These are phyloP conservation scores for Debaryomyces coudertii DNA, from an alignment of 1,139 yeast species.

Conservation along the genomic window DNA sequence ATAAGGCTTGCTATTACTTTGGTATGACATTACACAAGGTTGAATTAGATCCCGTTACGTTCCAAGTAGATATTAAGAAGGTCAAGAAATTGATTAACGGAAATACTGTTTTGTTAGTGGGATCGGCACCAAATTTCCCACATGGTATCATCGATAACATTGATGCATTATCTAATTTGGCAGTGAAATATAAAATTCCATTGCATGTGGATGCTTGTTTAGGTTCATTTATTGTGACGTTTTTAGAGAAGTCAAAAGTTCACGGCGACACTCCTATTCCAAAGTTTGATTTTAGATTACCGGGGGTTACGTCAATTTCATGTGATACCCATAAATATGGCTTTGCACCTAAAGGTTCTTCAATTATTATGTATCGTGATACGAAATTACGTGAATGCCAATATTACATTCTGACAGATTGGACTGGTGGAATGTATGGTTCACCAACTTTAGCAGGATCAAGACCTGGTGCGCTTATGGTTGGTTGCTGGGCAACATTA, in stretches of 20 bases:
- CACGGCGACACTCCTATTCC: conserved; percentile 51
- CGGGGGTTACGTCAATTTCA: conserved; percentile 96
- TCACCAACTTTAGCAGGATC: conserved; percentile 97
- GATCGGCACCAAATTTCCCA: conserved; percentile 96
- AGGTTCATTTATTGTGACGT: conserved; percentile 89
- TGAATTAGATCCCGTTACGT: conserved; percentile 70
- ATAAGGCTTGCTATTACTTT: conserved; percentile 90
- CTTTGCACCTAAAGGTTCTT: conserved; percentile 96
- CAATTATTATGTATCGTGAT: conserved; percentile 85
- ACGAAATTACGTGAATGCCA: conserved; percentile 72
- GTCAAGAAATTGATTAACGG: conserved; percentile 68
- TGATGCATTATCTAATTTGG: conserved; percentile 68
- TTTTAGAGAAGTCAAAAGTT: conserved; percentile 67
- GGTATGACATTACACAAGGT: conserved; percentile 84
- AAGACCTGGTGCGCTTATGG: conserved; percentile 95
- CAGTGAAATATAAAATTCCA: conserved; percentile 66
- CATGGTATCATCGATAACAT: conserved; percentile 95
- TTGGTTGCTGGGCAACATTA: conserved; percentile 96
- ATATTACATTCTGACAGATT: conserved; percentile 78
- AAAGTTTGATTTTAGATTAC: conserved; percentile 79
- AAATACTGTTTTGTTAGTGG: conserved; percentile 82
- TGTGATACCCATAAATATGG: conserved; percentile 99
- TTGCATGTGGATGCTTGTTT: conserved; percentile 95
- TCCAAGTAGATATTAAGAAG: conserved; percentile 64
- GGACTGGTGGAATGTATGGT: conserved; percentile 97